phyloP scores from a whole-genome alignment of 1,139 yeast genomes.

The Pneumocystis wakefieldiae region DNA sequence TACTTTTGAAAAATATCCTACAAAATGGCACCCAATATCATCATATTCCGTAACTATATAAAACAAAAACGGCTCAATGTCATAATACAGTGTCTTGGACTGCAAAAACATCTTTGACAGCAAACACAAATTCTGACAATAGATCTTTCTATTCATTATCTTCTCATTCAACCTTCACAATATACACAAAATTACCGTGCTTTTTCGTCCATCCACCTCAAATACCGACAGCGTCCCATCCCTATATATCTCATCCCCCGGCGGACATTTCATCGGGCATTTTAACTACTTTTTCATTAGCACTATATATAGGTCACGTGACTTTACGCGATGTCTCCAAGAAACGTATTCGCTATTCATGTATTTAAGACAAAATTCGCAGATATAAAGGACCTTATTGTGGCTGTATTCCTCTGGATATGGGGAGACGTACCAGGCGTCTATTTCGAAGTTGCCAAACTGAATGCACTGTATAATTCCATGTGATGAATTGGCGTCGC shows the following conservation, averaged over 20 bases:
- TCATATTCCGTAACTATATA: slow-evolving; percentile 68
- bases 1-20: slow-evolving; percentile 89
- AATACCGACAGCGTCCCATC: slow-evolving; percentile 54
- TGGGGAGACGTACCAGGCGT: slow-evolving; percentile 88
- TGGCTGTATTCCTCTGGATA: slow-evolving; percentile 76
- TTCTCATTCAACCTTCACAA: too few relatives aligned
- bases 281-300: slow-evolving; percentile 5
- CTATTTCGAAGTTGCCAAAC: slow-evolving; percentile 57
- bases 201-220: slow-evolving; percentile 85
- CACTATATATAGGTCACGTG: slow-evolving; percentile 25
- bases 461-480: slow-evolving; percentile 36
- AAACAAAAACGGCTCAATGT: slow-evolving; percentile 87
- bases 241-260: slow-evolving; percentile 81
- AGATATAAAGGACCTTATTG: slow-evolving; percentile 49
- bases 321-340: slow-evolving; percentile 58
- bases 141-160: slow-evolving; percentile 23
- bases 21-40: slow-evolving; percentile 51
- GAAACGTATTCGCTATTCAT: slow-evolving; percentile 56
- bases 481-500: slow-evolving; percentile 21
- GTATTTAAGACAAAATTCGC: slow-evolving; percentile 76
- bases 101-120: slow-evolving; percentile 77
- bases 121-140: slow-evolving; percentile 80
- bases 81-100: slow-evolving; percentile 82
- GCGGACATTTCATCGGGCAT: slow-evolving; percentile 49
- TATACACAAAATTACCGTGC: slow-evolving; percentile 27